These are phyloP conservation scores for Linderniella brevidens DNA, from an alignment of 257 asterid species.

Conservation along the genomic window DNA sequence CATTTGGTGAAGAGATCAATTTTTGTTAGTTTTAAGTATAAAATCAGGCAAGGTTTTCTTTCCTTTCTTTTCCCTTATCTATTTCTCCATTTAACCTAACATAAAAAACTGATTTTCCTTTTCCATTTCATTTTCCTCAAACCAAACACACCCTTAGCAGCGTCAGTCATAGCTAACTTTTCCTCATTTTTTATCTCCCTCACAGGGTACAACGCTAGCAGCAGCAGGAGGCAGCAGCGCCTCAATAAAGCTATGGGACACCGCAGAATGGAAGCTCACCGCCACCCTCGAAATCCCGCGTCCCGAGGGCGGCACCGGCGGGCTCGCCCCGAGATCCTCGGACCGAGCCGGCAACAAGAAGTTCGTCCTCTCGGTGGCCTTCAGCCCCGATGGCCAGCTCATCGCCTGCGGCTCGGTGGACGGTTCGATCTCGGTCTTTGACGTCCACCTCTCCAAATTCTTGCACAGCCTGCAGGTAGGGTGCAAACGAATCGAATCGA, in stretches of 20 bases:
- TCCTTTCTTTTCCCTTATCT: too few species aligned
- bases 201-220: conserved; percentile 78
- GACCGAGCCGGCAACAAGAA: conserved; percentile 67
- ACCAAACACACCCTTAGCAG: too few species aligned
- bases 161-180: too few species aligned
- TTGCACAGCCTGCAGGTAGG: conserved; percentile 83
- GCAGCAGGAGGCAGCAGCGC: conserved; percentile 99
- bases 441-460: conserved; percentile 65
- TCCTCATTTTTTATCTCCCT: too few species aligned
- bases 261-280: conserved; percentile 58
- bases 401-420: conserved; percentile 87
- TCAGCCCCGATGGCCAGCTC: conserved; percentile 78
- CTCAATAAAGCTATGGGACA: conserved; percentile 87
- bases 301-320: conserved; percentile 53
- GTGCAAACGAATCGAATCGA: too few species aligned
- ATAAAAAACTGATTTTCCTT: too few species aligned
- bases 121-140: too few species aligned
- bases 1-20: too few species aligned
- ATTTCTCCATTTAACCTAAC: too few species aligned
- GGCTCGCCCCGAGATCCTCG: conserved; percentile 23
- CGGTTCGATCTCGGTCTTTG: conserved; percentile 84
- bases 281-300: conserved; percentile 72
- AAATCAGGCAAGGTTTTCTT: too few species aligned
- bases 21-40: too few species aligned
- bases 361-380: conserved; percentile 82